Base-by-base conservation (phyloP, 169 alveolate species). In the Theileria parva region DNA sequence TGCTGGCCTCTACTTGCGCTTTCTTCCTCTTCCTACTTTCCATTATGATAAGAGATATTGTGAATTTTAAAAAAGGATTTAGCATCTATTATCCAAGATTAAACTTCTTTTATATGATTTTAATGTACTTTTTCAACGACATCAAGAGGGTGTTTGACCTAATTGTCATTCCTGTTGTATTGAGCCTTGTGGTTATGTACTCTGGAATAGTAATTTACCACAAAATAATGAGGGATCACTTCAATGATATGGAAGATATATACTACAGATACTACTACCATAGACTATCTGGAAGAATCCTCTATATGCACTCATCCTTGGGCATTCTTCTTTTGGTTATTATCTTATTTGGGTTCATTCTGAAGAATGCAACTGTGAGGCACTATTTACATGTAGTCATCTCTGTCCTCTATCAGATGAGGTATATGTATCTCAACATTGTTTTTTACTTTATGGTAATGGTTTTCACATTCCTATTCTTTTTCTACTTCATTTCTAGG, bases 91-190 rank as follows among this genome's bases (percentile, higher is more conserved):
- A 77, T 21, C 65, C 59, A 2, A 8, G 59, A 17, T 37, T 28
- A 1, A 13, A 21, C 23, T 27, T 44, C 12, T 32, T 69, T 53
- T 60, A 64, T 19, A 48, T 37, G 34, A 25, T 83, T 28, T 15
- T 34, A 37, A 78, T 83, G 32, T 83, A 61, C 72, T 77, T 75
- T 53, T 27, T 83, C 25, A 83, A 83, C 73, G 81, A 83, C 57
- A 21, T 50, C 23, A 34, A 32, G 37, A 66, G 89, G 11, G 44
- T 83, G 5, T n/a, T 70, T 21, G 86, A 83, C 30, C 60, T 83
- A 12, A n/a, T 67, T 15, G 51, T 83, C 15, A 30, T 83, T 15
- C n/a, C 61, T 12, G 21, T 76, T 23, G 63, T 83, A 9, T 68
- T 21, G 32, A 28, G 44, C 37, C 21, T 59, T 17, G 23, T 73